These are phyloP conservation scores for Trichophyton schoenleinii DNA, from an alignment of 2,329 filamentous ascomycete species.

Conservation along the genomic window DNA sequence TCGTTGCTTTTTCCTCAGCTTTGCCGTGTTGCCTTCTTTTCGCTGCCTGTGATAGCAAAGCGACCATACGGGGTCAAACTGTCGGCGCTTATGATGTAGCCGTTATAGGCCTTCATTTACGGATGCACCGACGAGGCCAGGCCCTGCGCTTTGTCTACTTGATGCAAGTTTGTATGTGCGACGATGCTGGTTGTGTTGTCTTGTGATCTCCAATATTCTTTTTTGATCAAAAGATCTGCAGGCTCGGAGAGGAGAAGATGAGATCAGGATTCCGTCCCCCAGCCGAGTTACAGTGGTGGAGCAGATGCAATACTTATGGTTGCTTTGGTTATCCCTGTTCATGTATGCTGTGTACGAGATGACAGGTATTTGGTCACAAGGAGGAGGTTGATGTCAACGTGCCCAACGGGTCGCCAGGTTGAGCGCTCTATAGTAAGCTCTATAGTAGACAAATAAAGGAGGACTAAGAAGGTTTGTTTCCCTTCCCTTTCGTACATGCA, in stretches of 20 bases:
- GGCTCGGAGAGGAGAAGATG: background rate
- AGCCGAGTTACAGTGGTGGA: background rate
- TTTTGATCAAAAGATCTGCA: background rate
- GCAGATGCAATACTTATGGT: background rate
- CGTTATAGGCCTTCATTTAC: background rate
- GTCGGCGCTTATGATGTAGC: background rate
- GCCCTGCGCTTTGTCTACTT: slow-evolving; percentile 1
- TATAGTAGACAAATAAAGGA: background rate
- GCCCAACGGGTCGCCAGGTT: background rate
- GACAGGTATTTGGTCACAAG: background rate
- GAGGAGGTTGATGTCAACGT: background rate
- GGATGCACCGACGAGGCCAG: background rate
- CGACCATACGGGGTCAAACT: background rate
- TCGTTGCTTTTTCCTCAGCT: background rate
- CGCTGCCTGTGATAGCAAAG: background rate
- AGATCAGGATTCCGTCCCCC: background rate
- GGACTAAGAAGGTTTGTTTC: slow-evolving; percentile 39
- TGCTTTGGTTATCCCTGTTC: background rate
- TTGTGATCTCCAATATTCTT: background rate
- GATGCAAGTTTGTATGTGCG: background rate
- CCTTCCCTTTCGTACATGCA: slow-evolving; percentile 26
- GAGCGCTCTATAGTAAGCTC: background rate
- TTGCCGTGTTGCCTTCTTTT: background rate
- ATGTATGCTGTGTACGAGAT: background rate
- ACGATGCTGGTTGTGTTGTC: background rate